phyloP scores from a whole-genome alignment of 345 rosid species.

The Toxicodendron radicans region DNA sequence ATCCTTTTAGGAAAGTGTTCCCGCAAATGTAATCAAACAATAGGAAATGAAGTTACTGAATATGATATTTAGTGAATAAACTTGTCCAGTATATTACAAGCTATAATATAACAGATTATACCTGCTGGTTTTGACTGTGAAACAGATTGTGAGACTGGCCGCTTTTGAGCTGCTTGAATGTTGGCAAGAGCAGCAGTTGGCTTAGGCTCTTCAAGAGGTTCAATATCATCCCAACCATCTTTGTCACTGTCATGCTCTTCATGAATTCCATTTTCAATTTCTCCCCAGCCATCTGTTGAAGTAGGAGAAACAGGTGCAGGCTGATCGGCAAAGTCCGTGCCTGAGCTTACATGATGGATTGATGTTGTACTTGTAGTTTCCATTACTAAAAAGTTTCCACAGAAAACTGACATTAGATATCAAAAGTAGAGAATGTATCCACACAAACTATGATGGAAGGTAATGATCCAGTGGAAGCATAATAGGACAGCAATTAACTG shows the following conservation, averaged over 20 bases:
- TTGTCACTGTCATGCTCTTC: slow-evolving; percentile 77
- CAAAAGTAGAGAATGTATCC: slow-evolving; percentile 9
- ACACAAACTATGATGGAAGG: background rate
- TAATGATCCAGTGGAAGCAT: background rate
- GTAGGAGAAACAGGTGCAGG: slow-evolving; percentile 80
- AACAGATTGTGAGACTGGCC: slow-evolving; percentile 60
- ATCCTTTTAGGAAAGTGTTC: too few relatives aligned
- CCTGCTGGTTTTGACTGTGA: slow-evolving; percentile 74
- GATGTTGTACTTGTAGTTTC: slow-evolving; percentile 58
- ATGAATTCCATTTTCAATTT: slow-evolving; percentile 73
- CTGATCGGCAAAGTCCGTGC: slow-evolving; percentile 71
- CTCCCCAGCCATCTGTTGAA: slow-evolving; percentile 99
- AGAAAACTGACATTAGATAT: slow-evolving; percentile 24
- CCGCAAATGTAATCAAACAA: too few relatives aligned
- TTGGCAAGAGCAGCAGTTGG: slow-evolving; percentile 72
- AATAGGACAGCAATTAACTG: background rate
- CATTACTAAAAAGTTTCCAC: slow-evolving; percentile 34
- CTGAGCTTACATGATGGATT: slow-evolving; percentile 48
- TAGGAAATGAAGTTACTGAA: too few relatives aligned
- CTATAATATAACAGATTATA: slow-evolving; percentile 21
- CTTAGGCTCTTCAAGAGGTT: slow-evolving; percentile 88
- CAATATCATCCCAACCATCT: slow-evolving; percentile 98
- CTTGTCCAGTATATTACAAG: background rate
- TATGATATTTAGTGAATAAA: background rate
- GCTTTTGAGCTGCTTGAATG: slow-evolving; percentile 94